Percentiles rank a stretch among this genome's conserved stretches.
These are phyloP conservation scores for Erigeron canadensis DNA, from an alignment of 129 eudicot species.

Conservation along the genomic window DNA sequence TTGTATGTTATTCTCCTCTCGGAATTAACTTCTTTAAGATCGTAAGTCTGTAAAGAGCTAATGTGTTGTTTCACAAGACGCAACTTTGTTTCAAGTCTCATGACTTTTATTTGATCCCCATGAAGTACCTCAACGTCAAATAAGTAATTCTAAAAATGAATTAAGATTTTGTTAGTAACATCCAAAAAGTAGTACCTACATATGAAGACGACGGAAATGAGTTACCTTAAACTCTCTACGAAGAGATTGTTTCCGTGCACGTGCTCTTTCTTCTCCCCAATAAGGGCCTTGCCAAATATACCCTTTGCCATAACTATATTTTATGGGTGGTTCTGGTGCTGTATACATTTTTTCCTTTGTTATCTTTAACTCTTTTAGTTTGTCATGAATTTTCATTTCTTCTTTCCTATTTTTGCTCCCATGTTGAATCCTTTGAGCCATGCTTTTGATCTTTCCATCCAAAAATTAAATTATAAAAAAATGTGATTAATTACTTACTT, in stretches of 20 bases:
- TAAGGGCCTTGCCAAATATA: not conserved
- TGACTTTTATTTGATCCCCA: not conserved
- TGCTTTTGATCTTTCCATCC: slow-evolving; percentile 7
- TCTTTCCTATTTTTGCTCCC: slow-evolving; percentile 11
- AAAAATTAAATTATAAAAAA: not conserved
- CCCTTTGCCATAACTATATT: not conserved
- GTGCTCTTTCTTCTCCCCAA: not conserved
- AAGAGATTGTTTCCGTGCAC: not conserved
- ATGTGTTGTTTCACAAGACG: slow-evolving; percentile 4
- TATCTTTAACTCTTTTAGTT: slow-evolving; percentile 3
- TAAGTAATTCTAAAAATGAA: not conserved
- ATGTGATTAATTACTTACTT: too few species aligned
- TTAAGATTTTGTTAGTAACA: too few species aligned
- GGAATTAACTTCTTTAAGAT: slow-evolving; percentile 18
- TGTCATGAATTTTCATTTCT: slow-evolving; percentile 18
- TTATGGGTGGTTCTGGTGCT: slow-evolving; percentile 15
- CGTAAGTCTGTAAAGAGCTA: slow-evolving; percentile 5
- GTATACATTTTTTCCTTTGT: slow-evolving; percentile 3
- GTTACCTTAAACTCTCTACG: not conserved
- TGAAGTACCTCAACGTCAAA: not conserved
- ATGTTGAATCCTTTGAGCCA: slow-evolving; percentile 22
- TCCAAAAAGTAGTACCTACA: not conserved
- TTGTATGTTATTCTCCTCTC: slow-evolving; percentile 10
- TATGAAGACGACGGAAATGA: not conserved
- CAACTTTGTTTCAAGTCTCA: slow-evolving; percentile 14